Evolutionary conservation across 2,329 filamentous ascomycete species (phyloP).

Genomic region (Reticulascus tulasneorum): DNA sequence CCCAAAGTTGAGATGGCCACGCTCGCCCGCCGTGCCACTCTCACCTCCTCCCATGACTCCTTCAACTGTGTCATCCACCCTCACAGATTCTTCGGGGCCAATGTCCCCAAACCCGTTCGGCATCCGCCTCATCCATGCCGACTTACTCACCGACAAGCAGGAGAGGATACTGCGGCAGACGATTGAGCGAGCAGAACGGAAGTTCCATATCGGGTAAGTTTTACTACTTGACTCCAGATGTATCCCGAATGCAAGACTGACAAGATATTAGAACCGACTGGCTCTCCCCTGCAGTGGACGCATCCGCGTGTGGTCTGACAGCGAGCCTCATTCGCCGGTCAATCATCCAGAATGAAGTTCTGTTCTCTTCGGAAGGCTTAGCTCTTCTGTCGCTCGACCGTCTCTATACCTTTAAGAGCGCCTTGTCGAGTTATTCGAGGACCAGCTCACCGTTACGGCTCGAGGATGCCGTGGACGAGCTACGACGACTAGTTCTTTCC

Average conservation of each 20-base stretch:
- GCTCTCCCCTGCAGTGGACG: slow-evolving; percentile 39
- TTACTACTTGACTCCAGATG: slow-evolving; percentile 7
- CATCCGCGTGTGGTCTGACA: slow-evolving; percentile 41
- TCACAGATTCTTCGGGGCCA: slow-evolving; percentile 24
- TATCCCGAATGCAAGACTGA: neutral
- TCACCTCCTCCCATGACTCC: slow-evolving; percentile 45
- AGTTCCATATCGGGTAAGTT: slow-evolving; percentile 23
- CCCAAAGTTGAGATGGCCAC: slow-evolving; percentile 24
- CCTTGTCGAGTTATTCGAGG: slow-evolving; percentile 53
- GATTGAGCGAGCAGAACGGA: slow-evolving; percentile 50
- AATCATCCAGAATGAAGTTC: slow-evolving; percentile 54
- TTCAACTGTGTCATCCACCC: slow-evolving; percentile 36
- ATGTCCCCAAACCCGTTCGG: slow-evolving; percentile 38
- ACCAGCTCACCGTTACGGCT: slow-evolving; percentile 41
- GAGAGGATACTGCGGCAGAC: slow-evolving; percentile 44
- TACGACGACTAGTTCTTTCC: slow-evolving; percentile 55
- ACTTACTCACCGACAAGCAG: slow-evolving; percentile 39
- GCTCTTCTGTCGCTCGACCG: slow-evolving; percentile 58
- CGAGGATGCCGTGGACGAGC: slow-evolving; percentile 60
- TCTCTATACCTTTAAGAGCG: slow-evolving; percentile 61
- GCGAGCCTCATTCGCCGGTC: slow-evolving; percentile 52
- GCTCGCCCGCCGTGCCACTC: slow-evolving; percentile 35
- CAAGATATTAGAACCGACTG: slow-evolving; percentile 29
- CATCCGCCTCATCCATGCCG: slow-evolving; percentile 47
- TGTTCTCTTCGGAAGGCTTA: slow-evolving; percentile 58